Percentiles rank a stretch among this genome's conserved stretches.
Evolutionary conservation across 208 protist genomes (phyloP).

Genomic region (Leishmania amazonensis): DNA sequence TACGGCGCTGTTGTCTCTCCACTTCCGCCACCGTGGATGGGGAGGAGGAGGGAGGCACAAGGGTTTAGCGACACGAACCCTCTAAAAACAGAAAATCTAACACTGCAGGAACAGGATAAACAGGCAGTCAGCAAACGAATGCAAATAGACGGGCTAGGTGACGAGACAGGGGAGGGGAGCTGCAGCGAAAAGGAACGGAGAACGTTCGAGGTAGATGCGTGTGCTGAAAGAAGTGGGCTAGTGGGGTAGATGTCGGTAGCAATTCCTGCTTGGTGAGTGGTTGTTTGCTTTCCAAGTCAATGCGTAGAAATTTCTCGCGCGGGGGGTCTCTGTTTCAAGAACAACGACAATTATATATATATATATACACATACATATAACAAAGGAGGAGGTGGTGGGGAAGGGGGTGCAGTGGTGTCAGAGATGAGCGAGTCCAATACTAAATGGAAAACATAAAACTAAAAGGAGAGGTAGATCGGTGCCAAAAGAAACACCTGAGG

Average conservation of each 20-base stretch:
- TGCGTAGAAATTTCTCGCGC: not conserved
- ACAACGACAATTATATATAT: too few relatives aligned
- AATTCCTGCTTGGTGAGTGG: not conserved
- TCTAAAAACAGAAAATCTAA: not conserved
- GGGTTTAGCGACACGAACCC: not conserved
- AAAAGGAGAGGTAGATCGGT: not conserved
- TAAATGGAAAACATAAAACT: not conserved
- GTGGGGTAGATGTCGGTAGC: not conserved
- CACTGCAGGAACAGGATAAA: not conserved
- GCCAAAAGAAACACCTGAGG: not conserved
- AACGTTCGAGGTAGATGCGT: not conserved
- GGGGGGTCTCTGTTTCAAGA: not conserved
- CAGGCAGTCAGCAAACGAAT: not conserved
- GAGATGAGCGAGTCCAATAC: too few relatives aligned
- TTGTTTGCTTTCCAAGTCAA: not conserved
- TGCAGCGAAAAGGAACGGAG: not conserved
- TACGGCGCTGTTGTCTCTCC: not conserved
- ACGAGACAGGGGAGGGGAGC: not conserved
- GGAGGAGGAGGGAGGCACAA: not conserved
- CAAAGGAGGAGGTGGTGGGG: not conserved
- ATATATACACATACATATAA: not conserved
- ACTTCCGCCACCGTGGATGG: not conserved
- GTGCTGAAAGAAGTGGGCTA: not conserved
- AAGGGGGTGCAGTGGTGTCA: too few relatives aligned
- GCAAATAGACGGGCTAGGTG: not conserved